These are phyloP conservation scores for Gigaspora rosea DNA, from an alignment of 192 early-diverging fungal genomes.

Conservation along the genomic window DNA sequence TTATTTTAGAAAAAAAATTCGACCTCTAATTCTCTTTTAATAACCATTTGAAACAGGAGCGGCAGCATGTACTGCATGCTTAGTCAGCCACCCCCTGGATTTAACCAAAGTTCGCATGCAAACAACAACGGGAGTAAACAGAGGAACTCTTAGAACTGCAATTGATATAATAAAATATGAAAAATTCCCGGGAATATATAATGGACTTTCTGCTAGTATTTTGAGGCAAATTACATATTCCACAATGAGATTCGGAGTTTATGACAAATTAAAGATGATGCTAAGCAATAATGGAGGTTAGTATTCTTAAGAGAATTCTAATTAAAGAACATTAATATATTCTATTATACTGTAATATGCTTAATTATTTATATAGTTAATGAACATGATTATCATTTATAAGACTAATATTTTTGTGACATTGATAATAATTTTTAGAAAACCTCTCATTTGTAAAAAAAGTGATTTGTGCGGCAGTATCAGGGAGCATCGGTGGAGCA, in stretches of 20 bases:
- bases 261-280: slow-evolving; percentile 68
- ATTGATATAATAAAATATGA: slow-evolving; percentile 68
- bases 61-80: slow-evolving; percentile 57
- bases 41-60: slow-evolving; percentile 40
- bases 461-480: slow-evolving; percentile 46
- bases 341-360: background rate
- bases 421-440: slow-evolving; percentile 22
- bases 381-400: too few species aligned
- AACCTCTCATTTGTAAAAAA: slow-evolving; percentile 44
- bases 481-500: slow-evolving; percentile 61
- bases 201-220: slow-evolving; percentile 70
- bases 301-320: background rate
- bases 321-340: background rate
- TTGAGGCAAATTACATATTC: slow-evolving; percentile 81
- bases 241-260: slow-evolving; percentile 76
- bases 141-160: slow-evolving; percentile 73
- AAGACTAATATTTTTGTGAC: too few species aligned
- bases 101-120: slow-evolving; percentile 91
- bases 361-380: too few species aligned
- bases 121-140: slow-evolving; percentile 66
- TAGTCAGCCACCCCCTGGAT: slow-evolving; percentile 82
- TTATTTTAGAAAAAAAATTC: background rate
- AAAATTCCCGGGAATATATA: slow-evolving; percentile 69
- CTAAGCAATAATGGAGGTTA: slow-evolving; percentile 52
- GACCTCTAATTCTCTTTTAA: slow-evolving; percentile 2